Conservation (phyloP, 495 filamentous ascomycete species). For the Penicillium diatomitis region DNA sequence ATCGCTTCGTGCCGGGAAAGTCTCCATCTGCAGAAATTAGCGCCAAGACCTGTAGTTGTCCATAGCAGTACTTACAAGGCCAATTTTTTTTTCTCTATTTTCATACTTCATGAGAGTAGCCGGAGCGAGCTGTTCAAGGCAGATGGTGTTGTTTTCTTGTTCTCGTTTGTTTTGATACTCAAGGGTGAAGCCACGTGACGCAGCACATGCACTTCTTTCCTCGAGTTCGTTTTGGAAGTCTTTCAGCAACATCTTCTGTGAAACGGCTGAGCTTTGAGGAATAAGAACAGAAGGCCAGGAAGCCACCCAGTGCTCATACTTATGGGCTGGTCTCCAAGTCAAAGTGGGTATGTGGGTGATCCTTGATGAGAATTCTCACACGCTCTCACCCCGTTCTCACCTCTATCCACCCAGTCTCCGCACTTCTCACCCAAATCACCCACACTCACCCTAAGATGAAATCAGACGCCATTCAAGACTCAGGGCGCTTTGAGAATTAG, state of each 20-base stretch:
- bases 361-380: not conserved
- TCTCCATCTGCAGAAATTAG: slow-evolving; percentile 5
- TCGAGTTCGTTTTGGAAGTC: slow-evolving; percentile 4
- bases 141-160: slow-evolving; percentile 8
- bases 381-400: slow-evolving; percentile 3
- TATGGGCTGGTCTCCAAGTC: not conserved
- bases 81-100: slow-evolving; percentile 3
- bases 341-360: not conserved
- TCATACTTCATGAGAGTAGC: slow-evolving; percentile 15
- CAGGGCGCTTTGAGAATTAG: not conserved
- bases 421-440: not conserved
- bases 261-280: not conserved
- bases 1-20: slow-evolving; percentile 6
- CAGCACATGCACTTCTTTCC: slow-evolving; percentile 7
- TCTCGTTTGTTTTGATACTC: slow-evolving; percentile 11
- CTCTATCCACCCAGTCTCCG: not conserved
- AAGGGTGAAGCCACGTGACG: slow-evolving; percentile 14
- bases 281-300: not conserved
- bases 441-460: not conserved
- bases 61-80: slow-evolving; percentile 3
- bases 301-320: not conserved
- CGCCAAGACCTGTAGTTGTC: not conserved
- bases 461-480: not conserved
- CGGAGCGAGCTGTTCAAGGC: slow-evolving; percentile 7
- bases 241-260: not conserved